Evolutionary conservation across 345 rosid species (phyloP).

Genomic region (Linum trigynum): DNA sequence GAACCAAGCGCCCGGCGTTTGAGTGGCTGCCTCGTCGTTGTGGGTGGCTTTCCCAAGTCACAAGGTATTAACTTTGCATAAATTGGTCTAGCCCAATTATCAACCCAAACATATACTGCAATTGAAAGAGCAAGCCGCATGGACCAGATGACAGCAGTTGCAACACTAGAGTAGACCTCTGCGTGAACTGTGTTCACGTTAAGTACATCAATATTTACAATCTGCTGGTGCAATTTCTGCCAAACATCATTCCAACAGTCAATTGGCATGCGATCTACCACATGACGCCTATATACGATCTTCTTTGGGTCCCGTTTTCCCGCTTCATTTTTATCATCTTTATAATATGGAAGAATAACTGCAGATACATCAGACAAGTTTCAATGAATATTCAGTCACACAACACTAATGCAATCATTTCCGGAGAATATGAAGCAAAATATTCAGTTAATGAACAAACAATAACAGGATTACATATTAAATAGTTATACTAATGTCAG

Average conservation of each 20-base stretch:
- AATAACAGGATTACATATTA: not conserved
- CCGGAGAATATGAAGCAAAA: not conserved
- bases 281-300: slow-evolving; percentile 69
- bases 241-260: slow-evolving; percentile 96
- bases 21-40: slow-evolving; percentile 46
- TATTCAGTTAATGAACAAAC: not conserved
- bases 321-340: slow-evolving; percentile 42
- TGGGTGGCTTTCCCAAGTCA: slow-evolving; percentile 69
- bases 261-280: slow-evolving; percentile 85
- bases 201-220: slow-evolving; percentile 69
- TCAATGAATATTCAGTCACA: not conserved
- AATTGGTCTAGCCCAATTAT: slow-evolving; percentile 68
- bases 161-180: slow-evolving; percentile 72
- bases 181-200: slow-evolving; percentile 73
- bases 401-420: not conserved
- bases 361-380: slow-evolving; percentile 17
- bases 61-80: slow-evolving; percentile 85
- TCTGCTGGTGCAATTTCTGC: slow-evolving; percentile 83
- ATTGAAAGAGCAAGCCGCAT: slow-evolving; percentile 78
- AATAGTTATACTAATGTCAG: not conserved
- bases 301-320: slow-evolving; percentile 31
- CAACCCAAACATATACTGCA: slow-evolving; percentile 72
- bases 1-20: slow-evolving; percentile 81
- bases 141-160: slow-evolving; percentile 84
- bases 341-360: slow-evolving; percentile 85